A percentile compares a stretch with the other conserved stretches of the same genome.
Evolutionary conservation across 768 basidiomycete species (phyloP).

Genomic region (Cantharellus anzutake): DNA sequence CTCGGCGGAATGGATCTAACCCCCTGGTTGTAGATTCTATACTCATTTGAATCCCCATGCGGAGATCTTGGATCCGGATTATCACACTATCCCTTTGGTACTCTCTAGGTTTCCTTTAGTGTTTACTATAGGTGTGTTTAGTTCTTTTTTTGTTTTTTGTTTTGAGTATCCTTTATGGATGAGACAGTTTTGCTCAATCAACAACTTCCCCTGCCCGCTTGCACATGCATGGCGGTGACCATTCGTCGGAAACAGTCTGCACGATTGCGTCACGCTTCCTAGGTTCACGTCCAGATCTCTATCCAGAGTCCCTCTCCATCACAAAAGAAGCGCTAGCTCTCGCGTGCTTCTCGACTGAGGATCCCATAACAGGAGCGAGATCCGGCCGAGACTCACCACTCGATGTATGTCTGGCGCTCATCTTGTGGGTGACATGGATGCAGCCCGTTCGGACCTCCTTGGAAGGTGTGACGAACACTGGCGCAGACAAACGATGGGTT

Average conservation of each 20-base stretch:
- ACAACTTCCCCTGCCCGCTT: too few relatives aligned
- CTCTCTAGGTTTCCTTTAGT: neutral
- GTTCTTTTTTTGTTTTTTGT: neutral
- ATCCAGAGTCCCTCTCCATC: neutral
- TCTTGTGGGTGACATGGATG: neutral
- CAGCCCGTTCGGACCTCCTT: neutral
- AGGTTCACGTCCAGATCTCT: neutral
- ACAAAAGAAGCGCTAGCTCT: neutral
- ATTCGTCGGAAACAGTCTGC: neutral
- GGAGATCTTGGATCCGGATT: neutral
- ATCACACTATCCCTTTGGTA: neutral
- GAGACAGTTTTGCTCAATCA: neutral
- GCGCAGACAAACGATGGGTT: neutral
- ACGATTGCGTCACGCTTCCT: neutral
- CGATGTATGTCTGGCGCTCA: neutral
- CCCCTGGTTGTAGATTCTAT: neutral
- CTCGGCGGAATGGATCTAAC: too few relatives aligned
- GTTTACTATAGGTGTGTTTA: neutral
- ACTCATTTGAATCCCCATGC: neutral
- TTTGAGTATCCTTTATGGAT: neutral
- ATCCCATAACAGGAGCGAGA: neutral
- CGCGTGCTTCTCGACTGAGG: neutral
- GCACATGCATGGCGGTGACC: too few relatives aligned
- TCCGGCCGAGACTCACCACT: neutral
- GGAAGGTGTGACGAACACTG: neutral